These are phyloP conservation scores for Hyaloperonospora brassicae DNA, from an alignment of 352 stramenopile species.

Conservation along the genomic window DNA sequence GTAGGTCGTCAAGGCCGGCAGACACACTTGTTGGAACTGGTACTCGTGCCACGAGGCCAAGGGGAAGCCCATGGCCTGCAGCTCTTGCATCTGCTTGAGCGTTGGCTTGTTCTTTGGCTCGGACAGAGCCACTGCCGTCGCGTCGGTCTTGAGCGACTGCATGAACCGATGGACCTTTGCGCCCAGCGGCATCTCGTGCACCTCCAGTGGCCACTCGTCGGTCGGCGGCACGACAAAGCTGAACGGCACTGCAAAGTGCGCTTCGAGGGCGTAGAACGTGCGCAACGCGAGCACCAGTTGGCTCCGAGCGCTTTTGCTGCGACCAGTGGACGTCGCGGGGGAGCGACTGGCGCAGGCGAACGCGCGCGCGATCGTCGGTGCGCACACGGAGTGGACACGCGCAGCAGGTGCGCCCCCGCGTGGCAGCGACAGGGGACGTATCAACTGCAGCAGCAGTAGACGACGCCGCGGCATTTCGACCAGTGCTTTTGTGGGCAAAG, in stretches of 20 bases:
- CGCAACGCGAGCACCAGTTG: constrained; percentile 42
- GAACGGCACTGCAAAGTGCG: constrained; percentile 59
- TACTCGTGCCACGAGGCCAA: constrained; percentile 52
- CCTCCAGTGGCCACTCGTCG: constrained; percentile 32
- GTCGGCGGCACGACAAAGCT: constrained; percentile 21
- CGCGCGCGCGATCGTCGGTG: too few species aligned
- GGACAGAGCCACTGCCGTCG: constrained; percentile 13
- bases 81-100: constrained; percentile 29
- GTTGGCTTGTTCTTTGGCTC: constrained; percentile 7
- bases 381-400: too few species aligned
- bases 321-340: not conserved
- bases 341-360: too few species aligned
- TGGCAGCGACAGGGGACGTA: too few species aligned
- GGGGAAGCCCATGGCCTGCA: constrained; percentile 51
- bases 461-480: too few species aligned
- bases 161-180: constrained; percentile 53
- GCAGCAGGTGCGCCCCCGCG: too few species aligned
- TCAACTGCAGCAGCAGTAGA: too few species aligned
- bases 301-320: constrained; percentile 3
- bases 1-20: constrained; percentile 79
- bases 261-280: constrained; percentile 47
- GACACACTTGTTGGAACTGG: constrained; percentile 45
- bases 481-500: too few species aligned
- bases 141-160: constrained; percentile 18
- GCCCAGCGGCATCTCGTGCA: constrained; percentile 48